phyloP scores from a whole-genome alignment of 176 grass and related monocot genomes.

The Oryza meridionalis region DNA sequence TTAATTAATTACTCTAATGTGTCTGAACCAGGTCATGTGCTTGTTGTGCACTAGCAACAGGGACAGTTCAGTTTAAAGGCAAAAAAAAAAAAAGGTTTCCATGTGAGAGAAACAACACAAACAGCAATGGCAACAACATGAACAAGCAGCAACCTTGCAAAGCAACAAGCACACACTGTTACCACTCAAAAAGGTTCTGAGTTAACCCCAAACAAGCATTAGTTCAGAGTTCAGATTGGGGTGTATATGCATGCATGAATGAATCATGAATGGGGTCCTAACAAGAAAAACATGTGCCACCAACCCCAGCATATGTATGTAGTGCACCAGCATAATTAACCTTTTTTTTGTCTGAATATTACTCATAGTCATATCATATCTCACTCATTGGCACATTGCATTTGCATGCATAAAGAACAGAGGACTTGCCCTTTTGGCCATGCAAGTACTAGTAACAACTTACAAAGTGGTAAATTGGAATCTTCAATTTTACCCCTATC shows the following conservation, averaged over 20 bases:
- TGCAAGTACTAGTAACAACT: background rate
- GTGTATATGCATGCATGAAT: background rate
- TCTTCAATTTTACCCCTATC: conserved; percentile 31
- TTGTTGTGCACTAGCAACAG: conserved; percentile 13
- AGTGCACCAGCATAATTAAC: background rate
- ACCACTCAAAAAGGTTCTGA: background rate
- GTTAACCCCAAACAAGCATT: conserved; percentile 7
- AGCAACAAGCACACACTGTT: background rate
- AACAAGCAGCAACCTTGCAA: background rate
- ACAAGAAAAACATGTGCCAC: conserved; percentile 52
- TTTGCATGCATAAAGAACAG: conserved; percentile 1
- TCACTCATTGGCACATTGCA: too few relatives aligned
- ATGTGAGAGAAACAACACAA: conserved; percentile 12
- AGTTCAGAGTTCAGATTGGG: background rate
- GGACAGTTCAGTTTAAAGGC: background rate
- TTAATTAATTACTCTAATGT: background rate
- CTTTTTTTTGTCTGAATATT: too few relatives aligned
- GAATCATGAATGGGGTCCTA: background rate
- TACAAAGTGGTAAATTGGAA: conserved; percentile 12
- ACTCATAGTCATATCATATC: too few relatives aligned
- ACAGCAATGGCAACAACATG: background rate
- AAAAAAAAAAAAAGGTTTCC: conserved; percentile 17
- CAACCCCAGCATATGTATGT: conserved; percentile 22
- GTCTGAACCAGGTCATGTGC: conserved; percentile 13
- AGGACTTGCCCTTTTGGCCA: background rate